Evolutionary conservation across 2,329 filamentous ascomycete species (phyloP), one percentile per base, ranked within the genome.

Genomic region (Mycocentrospora acerina): DNA sequence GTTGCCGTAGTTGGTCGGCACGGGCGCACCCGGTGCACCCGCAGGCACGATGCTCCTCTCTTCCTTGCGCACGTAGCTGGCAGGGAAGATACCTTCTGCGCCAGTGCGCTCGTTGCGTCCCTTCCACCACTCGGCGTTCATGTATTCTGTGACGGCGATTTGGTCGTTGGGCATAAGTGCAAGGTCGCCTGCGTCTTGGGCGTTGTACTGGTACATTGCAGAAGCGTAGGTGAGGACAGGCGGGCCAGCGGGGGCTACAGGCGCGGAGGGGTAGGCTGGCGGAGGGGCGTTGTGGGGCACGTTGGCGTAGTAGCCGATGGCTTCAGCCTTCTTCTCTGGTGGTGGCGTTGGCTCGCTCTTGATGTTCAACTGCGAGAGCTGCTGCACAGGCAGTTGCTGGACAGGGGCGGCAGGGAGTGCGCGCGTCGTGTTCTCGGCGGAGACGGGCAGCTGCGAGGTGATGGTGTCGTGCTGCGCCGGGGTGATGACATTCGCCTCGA

Each of bases 71-170:
- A 95, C 90, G 64, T 97, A 97, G 66, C 80, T 89, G 55, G 85
- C 81, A n/a, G 91, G 91, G 78, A 97, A 97, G 66, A 97, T 95
- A 57, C 91, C 91, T 71, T 95, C 88, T 53, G 81, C 73, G 39
- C 85, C 85, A 7, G 90, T 95, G 36, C 89, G 82, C 60, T 85
- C 75, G 70, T 95, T 95, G 55, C 80, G 81, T 53, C 91, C 91
- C 76, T 89, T 85, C 89, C 90, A 96, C 91, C 91, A 97, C 70
- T 97, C 90, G 47, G 84, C 82, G 70, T 97, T 97, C 85, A 95
- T 93, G 74, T 95, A 90, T 71, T 95, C 88, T 51, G 82, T 80
- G 15, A 97, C 86, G 42, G 81, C 79, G 54, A 97, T 77, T 49
- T 78, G 76, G 71, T 97, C 91, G 62, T 90, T 85, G 46, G 85